These are phyloP conservation scores for Glaciozyma martinii DNA, from an alignment of 768 basidiomycete species.

Conservation along the genomic window DNA sequence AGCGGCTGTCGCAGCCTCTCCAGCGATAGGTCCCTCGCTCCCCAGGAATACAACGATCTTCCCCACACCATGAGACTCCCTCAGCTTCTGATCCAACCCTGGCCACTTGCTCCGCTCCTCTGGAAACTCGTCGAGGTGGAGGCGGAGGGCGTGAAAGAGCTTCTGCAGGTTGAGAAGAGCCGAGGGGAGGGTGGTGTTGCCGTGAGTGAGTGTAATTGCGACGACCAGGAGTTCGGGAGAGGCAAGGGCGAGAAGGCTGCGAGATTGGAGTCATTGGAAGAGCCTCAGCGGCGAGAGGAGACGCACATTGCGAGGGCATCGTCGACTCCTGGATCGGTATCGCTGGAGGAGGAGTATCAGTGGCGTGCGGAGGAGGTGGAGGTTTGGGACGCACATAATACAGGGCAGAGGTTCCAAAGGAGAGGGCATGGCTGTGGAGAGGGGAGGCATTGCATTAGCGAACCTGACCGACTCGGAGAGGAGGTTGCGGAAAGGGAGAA, in stretches of 20 bases:
- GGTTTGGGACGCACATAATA: constrained; percentile 9
- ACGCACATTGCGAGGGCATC: constrained; percentile 67
- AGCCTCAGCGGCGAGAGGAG: neutral
- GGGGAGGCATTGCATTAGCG: too few relatives aligned
- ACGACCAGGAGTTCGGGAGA: constrained; percentile 76
- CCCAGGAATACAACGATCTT: constrained; percentile 63
- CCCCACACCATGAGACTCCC: constrained; percentile 11
- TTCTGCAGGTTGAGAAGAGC: constrained; percentile 37
- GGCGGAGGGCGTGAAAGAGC: constrained; percentile 35
- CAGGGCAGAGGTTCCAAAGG: neutral
- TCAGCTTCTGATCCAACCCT: constrained; percentile 46
- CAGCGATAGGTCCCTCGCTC: constrained; percentile 57
- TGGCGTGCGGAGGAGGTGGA: neutral
- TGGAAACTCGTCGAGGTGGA: constrained; percentile 45
- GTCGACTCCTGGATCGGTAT: constrained; percentile 80
- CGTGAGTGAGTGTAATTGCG: constrained; percentile 66
- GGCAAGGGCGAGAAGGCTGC: constrained; percentile 63
- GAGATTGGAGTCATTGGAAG: neutral
- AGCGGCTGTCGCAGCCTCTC: constrained; percentile 62
- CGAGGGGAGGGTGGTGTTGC: constrained; percentile 55
- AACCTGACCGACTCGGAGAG: too few relatives aligned
- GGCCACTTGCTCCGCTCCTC: constrained; percentile 52
- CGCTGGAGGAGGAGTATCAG: constrained; percentile 35
- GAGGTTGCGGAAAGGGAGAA: too few relatives aligned
- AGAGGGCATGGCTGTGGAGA: too few relatives aligned